Evolutionary conservation across 768 basidiomycete species (phyloP).

Genomic region (Boletus vinaceobasis): DNA sequence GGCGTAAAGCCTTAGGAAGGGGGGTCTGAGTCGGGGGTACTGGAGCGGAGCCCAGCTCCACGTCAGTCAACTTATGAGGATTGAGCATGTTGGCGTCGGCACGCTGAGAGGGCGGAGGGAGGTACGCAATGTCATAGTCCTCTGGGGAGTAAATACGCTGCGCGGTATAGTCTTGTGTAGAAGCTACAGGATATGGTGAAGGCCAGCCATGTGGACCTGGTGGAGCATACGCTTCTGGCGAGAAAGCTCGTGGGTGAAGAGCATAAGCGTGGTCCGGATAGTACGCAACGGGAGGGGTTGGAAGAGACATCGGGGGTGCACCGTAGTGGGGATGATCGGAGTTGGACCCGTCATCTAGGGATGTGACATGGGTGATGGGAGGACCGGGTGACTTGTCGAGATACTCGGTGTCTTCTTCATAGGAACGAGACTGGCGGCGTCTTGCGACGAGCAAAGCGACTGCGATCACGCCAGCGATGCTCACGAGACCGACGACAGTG

Average conservation of each 20-base stretch:
- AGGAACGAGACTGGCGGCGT: slow-evolving; percentile 25
- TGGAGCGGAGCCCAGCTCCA: slow-evolving; percentile 10
- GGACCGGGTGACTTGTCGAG: slow-evolving; percentile 23
- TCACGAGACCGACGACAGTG: slow-evolving; percentile 38
- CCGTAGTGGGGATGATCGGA: slow-evolving; percentile 25
- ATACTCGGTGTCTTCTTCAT: slow-evolving; percentile 30
- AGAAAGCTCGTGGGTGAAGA: slow-evolving; percentile 9
- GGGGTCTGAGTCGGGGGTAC: neutral
- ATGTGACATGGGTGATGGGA: slow-evolving; percentile 6
- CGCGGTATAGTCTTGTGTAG: slow-evolving; percentile 14
- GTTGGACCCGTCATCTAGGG: slow-evolving; percentile 13
- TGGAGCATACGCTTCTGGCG: slow-evolving; percentile 5
- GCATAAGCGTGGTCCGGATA: slow-evolving; percentile 22
- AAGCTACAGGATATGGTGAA: neutral
- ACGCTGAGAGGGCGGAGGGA: slow-evolving; percentile 16
- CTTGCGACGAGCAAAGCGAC: slow-evolving; percentile 27
- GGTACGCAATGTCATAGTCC: slow-evolving; percentile 25
- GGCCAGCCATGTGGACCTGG: neutral
- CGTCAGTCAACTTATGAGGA: slow-evolving; percentile 6
- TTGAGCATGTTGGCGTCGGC: slow-evolving; percentile 11
- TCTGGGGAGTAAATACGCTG: slow-evolving; percentile 26
- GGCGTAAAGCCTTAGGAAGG: slow-evolving; percentile 15
- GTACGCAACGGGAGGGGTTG: slow-evolving; percentile 17
- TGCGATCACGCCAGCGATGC: slow-evolving; percentile 31
- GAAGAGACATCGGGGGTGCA: slow-evolving; percentile 14